These are phyloP conservation scores for Botrytis cinerea DNA, from an alignment of 2,329 filamentous ascomycete species.

Conservation along the genomic window DNA sequence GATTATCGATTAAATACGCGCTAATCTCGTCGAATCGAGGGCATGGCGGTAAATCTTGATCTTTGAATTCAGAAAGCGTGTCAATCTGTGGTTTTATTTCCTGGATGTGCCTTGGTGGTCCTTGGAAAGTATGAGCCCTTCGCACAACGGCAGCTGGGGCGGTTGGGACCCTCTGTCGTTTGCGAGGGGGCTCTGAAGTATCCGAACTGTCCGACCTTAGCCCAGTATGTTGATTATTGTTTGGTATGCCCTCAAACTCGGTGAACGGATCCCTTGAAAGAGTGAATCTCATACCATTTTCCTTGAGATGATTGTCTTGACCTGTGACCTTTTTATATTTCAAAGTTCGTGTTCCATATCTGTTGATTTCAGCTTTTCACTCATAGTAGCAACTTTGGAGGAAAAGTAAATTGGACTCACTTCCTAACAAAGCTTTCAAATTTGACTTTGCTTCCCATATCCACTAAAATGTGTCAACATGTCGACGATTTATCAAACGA, in stretches of 20 bases:
- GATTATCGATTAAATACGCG: constrained; percentile 21
- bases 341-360: background rate
- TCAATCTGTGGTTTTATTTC: background rate
- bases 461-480: background rate
- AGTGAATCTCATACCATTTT: background rate
- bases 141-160: background rate
- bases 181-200: background rate
- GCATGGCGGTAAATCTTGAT: background rate
- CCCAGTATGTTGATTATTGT: too few relatives aligned
- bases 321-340: background rate
- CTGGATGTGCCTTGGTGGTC: background rate
- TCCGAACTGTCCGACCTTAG: background rate
- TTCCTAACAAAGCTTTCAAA: background rate
- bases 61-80: background rate
- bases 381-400: background rate
- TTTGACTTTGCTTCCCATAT: constrained; percentile 3
- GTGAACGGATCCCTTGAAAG: background rate
- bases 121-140: background rate
- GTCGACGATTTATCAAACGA: background rate
- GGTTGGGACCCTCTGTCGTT: background rate
- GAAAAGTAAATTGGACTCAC: background rate
- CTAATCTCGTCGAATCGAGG: constrained; percentile 20
- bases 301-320: background rate
- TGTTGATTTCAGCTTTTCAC: background rate
- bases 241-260: constrained; percentile 14